phyloP scores from a whole-genome alignment of 495 filamentous ascomycete genomes.

The Cetradonia linearis region DNA sequence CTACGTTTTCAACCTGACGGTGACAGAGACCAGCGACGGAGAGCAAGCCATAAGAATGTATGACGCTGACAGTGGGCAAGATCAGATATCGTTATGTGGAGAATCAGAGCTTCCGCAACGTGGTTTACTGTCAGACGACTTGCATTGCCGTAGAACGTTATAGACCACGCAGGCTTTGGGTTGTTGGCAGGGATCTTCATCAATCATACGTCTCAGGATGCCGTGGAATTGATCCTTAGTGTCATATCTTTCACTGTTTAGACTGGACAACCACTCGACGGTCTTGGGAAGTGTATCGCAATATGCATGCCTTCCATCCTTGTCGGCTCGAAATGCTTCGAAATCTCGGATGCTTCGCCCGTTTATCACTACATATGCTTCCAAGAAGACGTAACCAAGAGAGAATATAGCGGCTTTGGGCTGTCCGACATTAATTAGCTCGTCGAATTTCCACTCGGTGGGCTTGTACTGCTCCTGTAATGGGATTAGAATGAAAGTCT shows the following conservation, averaged over 20 bases:
- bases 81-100: neutral
- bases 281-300: neutral
- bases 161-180: neutral
- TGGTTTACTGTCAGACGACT: neutral
- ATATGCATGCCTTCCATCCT: neutral
- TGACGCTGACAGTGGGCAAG: neutral
- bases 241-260: neutral
- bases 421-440: neutral
- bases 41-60: too few relatives aligned
- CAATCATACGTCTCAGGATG: neutral
- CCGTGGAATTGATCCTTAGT: neutral
- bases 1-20: too few relatives aligned
- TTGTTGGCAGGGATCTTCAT: neutral
- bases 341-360: slow-evolving; percentile 2
- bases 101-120: neutral
- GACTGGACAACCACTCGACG: neutral
- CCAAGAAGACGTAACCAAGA: slow-evolving; percentile 11
- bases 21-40: too few relatives aligned
- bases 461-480: neutral
- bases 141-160: neutral
- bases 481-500: neutral
- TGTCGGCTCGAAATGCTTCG: neutral
- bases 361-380: slow-evolving; percentile 3
- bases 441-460: neutral
- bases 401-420: neutral